These are phyloP conservation scores for Penicillium ochrochloron DNA, from an alignment of 495 filamentous ascomycete genomes.

Conservation along the genomic window DNA sequence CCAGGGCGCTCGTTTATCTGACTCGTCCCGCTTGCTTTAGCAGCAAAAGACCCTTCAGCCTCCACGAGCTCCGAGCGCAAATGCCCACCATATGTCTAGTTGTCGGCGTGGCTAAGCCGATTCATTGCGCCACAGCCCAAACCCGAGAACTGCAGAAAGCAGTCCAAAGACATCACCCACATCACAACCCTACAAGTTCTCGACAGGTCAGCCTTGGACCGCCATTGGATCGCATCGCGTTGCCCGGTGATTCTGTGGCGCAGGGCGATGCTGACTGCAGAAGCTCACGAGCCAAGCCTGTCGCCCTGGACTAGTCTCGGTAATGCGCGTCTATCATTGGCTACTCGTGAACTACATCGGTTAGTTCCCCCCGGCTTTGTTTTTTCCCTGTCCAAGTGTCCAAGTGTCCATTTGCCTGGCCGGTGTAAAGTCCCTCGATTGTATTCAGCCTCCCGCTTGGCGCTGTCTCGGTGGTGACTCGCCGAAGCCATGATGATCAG, in stretches of 20 bases:
- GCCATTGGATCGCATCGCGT: slow-evolving; percentile 17
- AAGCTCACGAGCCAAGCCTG: slow-evolving; percentile 7
- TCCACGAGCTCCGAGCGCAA: not conserved
- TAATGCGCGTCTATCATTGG: slow-evolving; percentile 11
- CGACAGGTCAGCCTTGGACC: not conserved
- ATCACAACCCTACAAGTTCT: not conserved
- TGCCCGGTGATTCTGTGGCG: slow-evolving; percentile 11
- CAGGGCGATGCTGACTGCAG: slow-evolving; percentile 16
- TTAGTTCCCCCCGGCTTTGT: slow-evolving; percentile 8
- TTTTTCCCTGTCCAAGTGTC: not conserved
- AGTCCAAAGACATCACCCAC: not conserved
- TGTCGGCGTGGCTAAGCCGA: not conserved
- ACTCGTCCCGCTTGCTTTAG: not conserved
- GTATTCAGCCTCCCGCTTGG: slow-evolving; percentile 6
- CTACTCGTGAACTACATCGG: slow-evolving; percentile 8
- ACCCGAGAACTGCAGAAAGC: not conserved
- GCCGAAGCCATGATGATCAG: not conserved
- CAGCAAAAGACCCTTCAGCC: not conserved
- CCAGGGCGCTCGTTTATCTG: not conserved
- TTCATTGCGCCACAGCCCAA: slow-evolving; percentile 11
- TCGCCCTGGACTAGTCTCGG: slow-evolving; percentile 14
- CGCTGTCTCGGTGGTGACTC: not conserved
- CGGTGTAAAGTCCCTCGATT: not conserved
- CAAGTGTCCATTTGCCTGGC: not conserved
- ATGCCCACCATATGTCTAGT: not conserved